Percentiles rank a stretch among this genome's conserved stretches.
Conservation (phyloP, 2,329 filamentous ascomycete genomes). For the Aspergillus terreus region DNA sequence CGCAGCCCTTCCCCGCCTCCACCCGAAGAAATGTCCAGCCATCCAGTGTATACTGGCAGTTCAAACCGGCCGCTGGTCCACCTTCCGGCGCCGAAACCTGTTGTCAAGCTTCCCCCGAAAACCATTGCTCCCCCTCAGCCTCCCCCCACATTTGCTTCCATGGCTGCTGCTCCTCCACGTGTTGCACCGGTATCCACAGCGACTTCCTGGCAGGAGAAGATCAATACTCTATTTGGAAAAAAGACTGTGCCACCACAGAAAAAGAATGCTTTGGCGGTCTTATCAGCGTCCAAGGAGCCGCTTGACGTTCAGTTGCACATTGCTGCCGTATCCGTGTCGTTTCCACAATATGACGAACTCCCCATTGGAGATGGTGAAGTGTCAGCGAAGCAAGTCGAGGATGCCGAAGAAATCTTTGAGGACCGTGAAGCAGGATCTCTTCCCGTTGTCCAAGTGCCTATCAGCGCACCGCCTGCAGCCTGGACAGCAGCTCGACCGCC, state of each 20-base stretch:
- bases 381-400: slow-evolving; percentile 66
- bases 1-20: slow-evolving; percentile 52
- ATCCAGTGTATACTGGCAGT: slow-evolving; percentile 55
- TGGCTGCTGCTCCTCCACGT: slow-evolving; percentile 38
- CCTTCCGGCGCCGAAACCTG: slow-evolving; percentile 60
- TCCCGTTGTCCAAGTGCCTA: slow-evolving; percentile 66
- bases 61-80: slow-evolving; percentile 52
- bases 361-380: slow-evolving; percentile 45
- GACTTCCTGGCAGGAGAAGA: slow-evolving; percentile 72
- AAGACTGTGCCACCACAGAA: slow-evolving; percentile 45
- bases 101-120: slow-evolving; percentile 75
- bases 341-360: slow-evolving; percentile 49
- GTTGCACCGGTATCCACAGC: slow-evolving; percentile 44
- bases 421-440: slow-evolving; percentile 76
- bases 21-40: slow-evolving; percentile 52
- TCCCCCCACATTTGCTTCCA: slow-evolving; percentile 44
- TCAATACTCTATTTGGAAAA: slow-evolving; percentile 75
- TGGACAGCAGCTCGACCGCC: slow-evolving; percentile 56
- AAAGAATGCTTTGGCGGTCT: slow-evolving; percentile 56
- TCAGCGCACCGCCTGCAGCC: slow-evolving; percentile 57
- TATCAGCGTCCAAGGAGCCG: slow-evolving; percentile 64
- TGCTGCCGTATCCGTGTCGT: slow-evolving; percentile 65
- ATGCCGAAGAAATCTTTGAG: slow-evolving; percentile 76
- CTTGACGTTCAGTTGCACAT: slow-evolving; percentile 55
- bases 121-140: slow-evolving; percentile 41